phyloP scores from a whole-genome alignment of 2,329 filamentous ascomycete species.

The Fusarium sp. region DNA sequence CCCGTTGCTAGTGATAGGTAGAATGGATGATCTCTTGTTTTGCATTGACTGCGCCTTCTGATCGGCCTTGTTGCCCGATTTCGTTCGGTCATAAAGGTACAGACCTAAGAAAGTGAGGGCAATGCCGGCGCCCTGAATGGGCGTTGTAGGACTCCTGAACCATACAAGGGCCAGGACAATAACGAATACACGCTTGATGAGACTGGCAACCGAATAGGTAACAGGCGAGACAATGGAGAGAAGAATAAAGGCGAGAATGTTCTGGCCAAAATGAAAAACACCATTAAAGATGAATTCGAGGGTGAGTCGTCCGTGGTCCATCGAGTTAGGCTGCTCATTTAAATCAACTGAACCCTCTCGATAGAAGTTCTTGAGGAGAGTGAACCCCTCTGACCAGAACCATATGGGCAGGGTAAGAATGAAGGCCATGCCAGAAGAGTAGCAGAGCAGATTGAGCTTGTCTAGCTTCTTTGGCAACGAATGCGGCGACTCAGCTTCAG shows the following conservation, averaged over 20 bases:
- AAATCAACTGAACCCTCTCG: slow-evolving; percentile 81
- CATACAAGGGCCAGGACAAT: slow-evolving; percentile 95
- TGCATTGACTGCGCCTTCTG: slow-evolving; percentile 75
- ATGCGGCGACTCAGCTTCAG: slow-evolving; percentile 78
- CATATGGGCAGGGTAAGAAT: slow-evolving; percentile 89
- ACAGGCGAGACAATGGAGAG: slow-evolving; percentile 95
- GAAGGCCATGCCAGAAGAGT: slow-evolving; percentile 95
- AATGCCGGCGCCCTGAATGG: slow-evolving; percentile 86
- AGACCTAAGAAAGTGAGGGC: slow-evolving; percentile 89
- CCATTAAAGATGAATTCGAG: slow-evolving; percentile 98
- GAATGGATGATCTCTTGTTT: slow-evolving; percentile 60
- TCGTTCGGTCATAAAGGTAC: slow-evolving; percentile 95
- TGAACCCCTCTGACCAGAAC: slow-evolving; percentile 90
- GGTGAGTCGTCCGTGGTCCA: slow-evolving; percentile 78
- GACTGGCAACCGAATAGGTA: slow-evolving; percentile 93
- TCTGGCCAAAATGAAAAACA: slow-evolving; percentile 95
- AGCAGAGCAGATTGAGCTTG: slow-evolving; percentile 96
- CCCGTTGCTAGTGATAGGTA: slow-evolving; percentile 71
- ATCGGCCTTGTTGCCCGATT: slow-evolving; percentile 88
- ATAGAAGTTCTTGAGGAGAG: slow-evolving; percentile 81
- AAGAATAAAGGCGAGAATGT: slow-evolving; percentile 92
- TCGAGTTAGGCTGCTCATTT: slow-evolving; percentile 70
- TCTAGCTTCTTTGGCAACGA: slow-evolving; percentile 83
- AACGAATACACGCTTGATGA: slow-evolving; percentile 98
- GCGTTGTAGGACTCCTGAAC: slow-evolving; percentile 92